Conservation (phyloP, 139 green algal species). For the Trebouxia sp. region DNA sequence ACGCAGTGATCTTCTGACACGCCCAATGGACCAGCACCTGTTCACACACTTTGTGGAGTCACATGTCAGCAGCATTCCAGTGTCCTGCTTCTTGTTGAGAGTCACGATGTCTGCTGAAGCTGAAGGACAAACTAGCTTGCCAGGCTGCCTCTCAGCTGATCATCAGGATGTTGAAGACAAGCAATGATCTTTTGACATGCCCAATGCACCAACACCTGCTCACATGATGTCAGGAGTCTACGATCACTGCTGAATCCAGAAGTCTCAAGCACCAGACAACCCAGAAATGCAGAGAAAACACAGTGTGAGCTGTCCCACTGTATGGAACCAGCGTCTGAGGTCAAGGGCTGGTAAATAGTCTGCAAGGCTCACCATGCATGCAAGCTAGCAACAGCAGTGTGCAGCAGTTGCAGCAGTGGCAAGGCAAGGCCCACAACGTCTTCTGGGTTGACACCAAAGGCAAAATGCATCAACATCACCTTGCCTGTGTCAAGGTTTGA, state of each 20-base stretch:
- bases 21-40: slow-evolving; percentile 83
- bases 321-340: too few species aligned
- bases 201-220: slow-evolving; percentile 77
- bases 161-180: slow-evolving; percentile 49
- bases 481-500: too few species aligned
- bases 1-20: slow-evolving; percentile 72
- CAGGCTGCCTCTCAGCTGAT: slow-evolving; percentile 61
- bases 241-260: not conserved
- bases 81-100: not conserved
- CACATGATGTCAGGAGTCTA: not conserved
- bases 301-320: too few species aligned
- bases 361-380: too few species aligned
- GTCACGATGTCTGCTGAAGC: not conserved
- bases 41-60: not conserved
- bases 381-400: too few species aligned
- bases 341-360: too few species aligned
- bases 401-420: too few species aligned
- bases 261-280: too few species aligned
- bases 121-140: slow-evolving; percentile 57
- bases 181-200: slow-evolving; percentile 79
- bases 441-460: too few species aligned
- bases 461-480: too few species aligned
- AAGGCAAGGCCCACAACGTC: too few species aligned
- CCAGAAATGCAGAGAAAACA: too few species aligned
- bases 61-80: not conserved